These are phyloP conservation scores for Barnettozyma populi DNA, from an alignment of 805 yeast species.

Conservation along the genomic window DNA sequence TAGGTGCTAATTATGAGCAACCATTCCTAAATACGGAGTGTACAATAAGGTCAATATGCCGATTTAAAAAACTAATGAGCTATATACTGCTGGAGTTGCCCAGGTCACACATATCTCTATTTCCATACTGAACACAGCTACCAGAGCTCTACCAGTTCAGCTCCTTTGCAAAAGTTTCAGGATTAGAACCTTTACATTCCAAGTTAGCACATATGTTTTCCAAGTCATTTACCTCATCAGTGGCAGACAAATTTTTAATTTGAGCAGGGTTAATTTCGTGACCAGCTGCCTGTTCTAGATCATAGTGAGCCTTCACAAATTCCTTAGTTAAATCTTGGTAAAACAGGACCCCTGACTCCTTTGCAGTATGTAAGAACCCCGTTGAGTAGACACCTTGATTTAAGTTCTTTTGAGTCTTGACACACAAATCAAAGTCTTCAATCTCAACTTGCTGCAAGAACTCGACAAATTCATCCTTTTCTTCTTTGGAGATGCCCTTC, in stretches of 20 bases:
- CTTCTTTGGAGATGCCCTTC: slow-evolving; percentile 47
- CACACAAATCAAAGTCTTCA: slow-evolving; percentile 59
- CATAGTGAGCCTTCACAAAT: slow-evolving; percentile 52
- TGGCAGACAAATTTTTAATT: slow-evolving; percentile 32
- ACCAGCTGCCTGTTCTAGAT: slow-evolving; percentile 40
- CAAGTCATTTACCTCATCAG: slow-evolving; percentile 42
- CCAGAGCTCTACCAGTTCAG: slow-evolving; percentile 19
- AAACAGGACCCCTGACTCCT: slow-evolving; percentile 53
- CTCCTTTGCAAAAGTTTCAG: slow-evolving; percentile 27
- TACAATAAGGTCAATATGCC: no score
- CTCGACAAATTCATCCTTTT: slow-evolving; percentile 57
- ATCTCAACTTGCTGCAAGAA: slow-evolving; percentile 56
- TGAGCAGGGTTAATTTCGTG: slow-evolving; percentile 46
- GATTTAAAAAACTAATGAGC: no score
- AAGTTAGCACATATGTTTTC: slow-evolving; percentile 44
- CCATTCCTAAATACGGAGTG: no score
- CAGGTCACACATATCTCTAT: background rate
- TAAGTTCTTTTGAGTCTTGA: slow-evolving; percentile 53
- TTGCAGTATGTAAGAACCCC: slow-evolving; percentile 54
- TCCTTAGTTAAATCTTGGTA: slow-evolving; percentile 51
- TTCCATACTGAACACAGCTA: background rate
- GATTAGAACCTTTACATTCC: slow-evolving; percentile 44
- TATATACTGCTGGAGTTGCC: no score
- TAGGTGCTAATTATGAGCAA: no score
- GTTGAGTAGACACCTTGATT: slow-evolving; percentile 55